Conservation (phyloP, 139 green algal genomes). For the Chlorella sorokiniana region DNA sequence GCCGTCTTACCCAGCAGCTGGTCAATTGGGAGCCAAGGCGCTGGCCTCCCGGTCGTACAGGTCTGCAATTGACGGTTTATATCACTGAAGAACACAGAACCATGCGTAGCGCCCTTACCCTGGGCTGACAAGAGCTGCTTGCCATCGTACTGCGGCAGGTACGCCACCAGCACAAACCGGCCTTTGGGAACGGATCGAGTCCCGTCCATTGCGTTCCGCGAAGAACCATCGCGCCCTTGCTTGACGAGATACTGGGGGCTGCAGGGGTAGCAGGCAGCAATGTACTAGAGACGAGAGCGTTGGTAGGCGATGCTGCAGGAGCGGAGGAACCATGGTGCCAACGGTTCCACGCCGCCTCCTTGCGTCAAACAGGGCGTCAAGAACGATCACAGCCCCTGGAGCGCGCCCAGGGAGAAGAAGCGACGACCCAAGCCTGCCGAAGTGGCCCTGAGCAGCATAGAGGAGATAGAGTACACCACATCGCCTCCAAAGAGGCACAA, state of each 20-base stretch:
- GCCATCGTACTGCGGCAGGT: not conserved
- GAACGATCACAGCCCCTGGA: conserved; percentile 28
- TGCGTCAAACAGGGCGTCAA: conserved; percentile 5
- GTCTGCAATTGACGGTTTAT: not conserved
- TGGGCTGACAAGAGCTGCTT: not conserved
- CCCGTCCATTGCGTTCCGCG: too few species aligned
- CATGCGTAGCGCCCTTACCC: too few species aligned
- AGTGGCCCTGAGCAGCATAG: conserved; percentile 1
- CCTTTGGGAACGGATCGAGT: too few species aligned
- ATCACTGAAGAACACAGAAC: not conserved
- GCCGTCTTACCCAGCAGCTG: too few species aligned
- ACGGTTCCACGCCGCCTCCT: not conserved
- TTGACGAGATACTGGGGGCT: not conserved
- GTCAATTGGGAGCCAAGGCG: too few species aligned
- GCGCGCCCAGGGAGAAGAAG: conserved; percentile 12
- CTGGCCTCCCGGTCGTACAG: too few species aligned
- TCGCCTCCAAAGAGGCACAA: conserved; percentile 30
- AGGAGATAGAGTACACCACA: conserved; percentile 17
- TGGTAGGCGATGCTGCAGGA: conserved; percentile 4
- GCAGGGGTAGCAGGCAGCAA: not conserved
- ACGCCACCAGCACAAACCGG: not conserved
- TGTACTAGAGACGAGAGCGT: not conserved
- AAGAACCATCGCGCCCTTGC: too few species aligned
- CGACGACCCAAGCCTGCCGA: conserved; percentile 2
- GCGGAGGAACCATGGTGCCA: not conserved